phyloP scores from a whole-genome alignment of 1,284 basidiomycete species.

The Apiotrichum gamsii region DNA sequence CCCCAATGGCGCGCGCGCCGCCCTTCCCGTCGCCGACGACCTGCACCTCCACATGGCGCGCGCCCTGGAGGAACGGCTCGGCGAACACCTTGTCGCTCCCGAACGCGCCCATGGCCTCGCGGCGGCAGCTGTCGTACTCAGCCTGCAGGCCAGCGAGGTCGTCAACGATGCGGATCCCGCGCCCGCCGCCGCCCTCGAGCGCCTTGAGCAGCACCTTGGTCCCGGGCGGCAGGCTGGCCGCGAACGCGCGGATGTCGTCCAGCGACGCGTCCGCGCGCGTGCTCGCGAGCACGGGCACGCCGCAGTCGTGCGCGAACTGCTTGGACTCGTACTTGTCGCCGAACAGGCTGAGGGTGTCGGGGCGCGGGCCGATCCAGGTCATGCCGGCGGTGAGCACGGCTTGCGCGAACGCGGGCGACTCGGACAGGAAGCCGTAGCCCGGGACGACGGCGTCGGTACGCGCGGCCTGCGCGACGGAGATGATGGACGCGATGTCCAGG shows the following conservation, averaged over 20 bases:
- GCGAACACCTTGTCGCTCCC: slow-evolving; percentile 80
- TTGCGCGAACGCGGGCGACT: slow-evolving; percentile 56
- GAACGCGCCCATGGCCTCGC: slow-evolving; percentile 78
- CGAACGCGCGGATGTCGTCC: slow-evolving; percentile 15
- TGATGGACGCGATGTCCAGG: slow-evolving; percentile 9
- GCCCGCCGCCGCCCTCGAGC: slow-evolving; percentile 66
- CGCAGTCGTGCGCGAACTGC: slow-evolving; percentile 83
- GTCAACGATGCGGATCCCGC: slow-evolving; percentile 60
- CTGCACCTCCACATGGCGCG: slow-evolving; percentile 82
- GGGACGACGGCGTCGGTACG: slow-evolving; percentile 21
- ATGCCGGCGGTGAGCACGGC: slow-evolving; percentile 53
- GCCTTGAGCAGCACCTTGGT: slow-evolving; percentile 58
- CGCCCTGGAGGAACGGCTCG: slow-evolving; percentile 78
- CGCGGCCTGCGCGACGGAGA: slow-evolving; percentile 8
- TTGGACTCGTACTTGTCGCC: slow-evolving; percentile 63
- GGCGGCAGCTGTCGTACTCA: slow-evolving; percentile 71
- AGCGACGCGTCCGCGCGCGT: slow-evolving; percentile 9
- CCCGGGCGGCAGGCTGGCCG: slow-evolving; percentile 24
- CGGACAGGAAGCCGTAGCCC: slow-evolving; percentile 86
- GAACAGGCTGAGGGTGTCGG: slow-evolving; percentile 56
- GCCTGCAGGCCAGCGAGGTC: slow-evolving; percentile 53
- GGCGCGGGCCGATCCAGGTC: slow-evolving; percentile 58
- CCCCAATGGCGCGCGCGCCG: slow-evolving; percentile 9
- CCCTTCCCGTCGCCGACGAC: slow-evolving; percentile 47
- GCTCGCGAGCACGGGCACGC: slow-evolving; percentile 46